Base-by-base conservation (phyloP, 1,139 yeast species). In the Pichia kudriavzevii region DNA sequence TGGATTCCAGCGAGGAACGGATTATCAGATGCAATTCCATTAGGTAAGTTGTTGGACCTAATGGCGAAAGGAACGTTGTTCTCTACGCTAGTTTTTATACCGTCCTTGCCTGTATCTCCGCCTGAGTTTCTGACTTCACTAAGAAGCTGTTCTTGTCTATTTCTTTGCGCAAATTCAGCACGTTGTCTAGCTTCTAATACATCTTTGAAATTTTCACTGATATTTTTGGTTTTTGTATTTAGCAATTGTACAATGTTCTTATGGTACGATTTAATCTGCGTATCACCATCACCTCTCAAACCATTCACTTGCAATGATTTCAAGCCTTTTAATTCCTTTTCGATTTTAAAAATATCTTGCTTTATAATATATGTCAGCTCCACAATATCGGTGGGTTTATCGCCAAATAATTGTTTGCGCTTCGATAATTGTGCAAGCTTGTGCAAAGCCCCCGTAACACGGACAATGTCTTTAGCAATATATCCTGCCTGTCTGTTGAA, bases 291-390 rank as follows among this genome's bases (percentile, higher is more conserved):
- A 4, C 39, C 42, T 11, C 25, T 34, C 1, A 60, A 51, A 41
- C 66, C 68, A 33, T 67, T 64, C 20, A 23, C 18, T 21, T 40
- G 35, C 49, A 63, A 71, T 44, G 62, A 61, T 53, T 80, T 85
- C 38, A 85, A 63, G 32, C 69, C 73, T 46, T 79, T 79, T 47
- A 91, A 67, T 46, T 72, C 75, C 49, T 82, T 80, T 53, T 87
- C 95, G 40, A 93, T 78, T 47, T 79, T 74, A 55, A 88, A 81
- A 28, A 93, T 84, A 55, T 87, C 94, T 56, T 91, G 95, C 54
- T 91, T 93, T 52, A 91, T 87, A 32, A 91, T 82, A 53, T 81
- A 84, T 1, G 98, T 87, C 47, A 93, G 66, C 57, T 91, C 96
- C 14, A 91, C 84, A 43, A 93, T 84, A 55, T 91, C 98, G 21